Conservation (phyloP, 106 monocot species). For the Dendrobium officinale region DNA sequence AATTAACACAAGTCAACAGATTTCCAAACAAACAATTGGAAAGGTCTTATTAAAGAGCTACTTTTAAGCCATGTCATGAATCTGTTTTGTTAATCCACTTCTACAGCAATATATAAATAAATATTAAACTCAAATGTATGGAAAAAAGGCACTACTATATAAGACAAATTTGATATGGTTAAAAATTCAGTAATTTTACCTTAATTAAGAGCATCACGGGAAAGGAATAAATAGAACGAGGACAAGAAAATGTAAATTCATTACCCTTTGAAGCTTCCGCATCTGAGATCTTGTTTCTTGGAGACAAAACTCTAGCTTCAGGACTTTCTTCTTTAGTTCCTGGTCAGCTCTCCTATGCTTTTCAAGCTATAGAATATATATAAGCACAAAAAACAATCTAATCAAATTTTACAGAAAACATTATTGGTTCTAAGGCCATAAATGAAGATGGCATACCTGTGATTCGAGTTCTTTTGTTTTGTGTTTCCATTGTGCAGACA, state of each 20-base stretch:
- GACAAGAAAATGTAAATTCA: not conserved
- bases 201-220: not conserved
- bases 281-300: conserved; percentile 77
- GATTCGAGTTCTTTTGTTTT: conserved; percentile 75
- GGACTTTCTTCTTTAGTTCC: conserved; percentile 81
- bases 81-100: too few relatives aligned
- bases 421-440: not conserved
- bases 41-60: too few relatives aligned
- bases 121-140: too few relatives aligned
- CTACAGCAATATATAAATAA: too few relatives aligned
- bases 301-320: conserved; percentile 90
- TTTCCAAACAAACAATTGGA: not conserved
- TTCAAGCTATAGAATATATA: conserved; percentile 37
- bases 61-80: too few relatives aligned
- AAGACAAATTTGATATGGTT: too few relatives aligned
- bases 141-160: too few relatives aligned
- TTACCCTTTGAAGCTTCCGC: conserved; percentile 86
- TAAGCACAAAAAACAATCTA: not conserved
- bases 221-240: not conserved
- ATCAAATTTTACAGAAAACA: conserved; percentile 2
- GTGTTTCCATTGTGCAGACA: conserved; percentile 78
- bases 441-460: conserved; percentile 35
- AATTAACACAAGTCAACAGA: not conserved
- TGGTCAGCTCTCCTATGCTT: conserved; percentile 76
- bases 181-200: too few relatives aligned